Conservation (phyloP, 2,329 filamentous ascomycete species). For the Bertia moriformis region DNA sequence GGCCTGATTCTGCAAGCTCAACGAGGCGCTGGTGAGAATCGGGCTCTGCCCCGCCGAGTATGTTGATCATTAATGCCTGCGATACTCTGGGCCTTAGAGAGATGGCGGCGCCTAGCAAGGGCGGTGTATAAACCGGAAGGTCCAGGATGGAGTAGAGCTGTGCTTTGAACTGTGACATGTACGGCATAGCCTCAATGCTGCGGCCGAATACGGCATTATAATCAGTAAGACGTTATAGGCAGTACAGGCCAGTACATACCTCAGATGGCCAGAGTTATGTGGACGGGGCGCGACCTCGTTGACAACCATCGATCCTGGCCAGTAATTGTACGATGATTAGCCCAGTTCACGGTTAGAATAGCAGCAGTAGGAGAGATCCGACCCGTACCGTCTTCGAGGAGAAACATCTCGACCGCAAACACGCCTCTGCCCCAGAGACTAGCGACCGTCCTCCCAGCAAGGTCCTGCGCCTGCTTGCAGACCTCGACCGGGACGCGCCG, state of each 20-base stretch:
- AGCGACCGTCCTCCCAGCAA: conserved; percentile 66
- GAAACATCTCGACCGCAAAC: conserved; percentile 93
- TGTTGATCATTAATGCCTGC: conserved; percentile 66
- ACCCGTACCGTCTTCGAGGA: too few relatives aligned
- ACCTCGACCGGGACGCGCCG: conserved; percentile 49
- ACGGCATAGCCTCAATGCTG: conserved; percentile 78
- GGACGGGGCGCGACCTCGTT: conserved; percentile 76
- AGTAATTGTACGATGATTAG: conserved; percentile 12
- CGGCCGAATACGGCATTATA: too few relatives aligned
- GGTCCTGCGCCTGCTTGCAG: conserved; percentile 51
- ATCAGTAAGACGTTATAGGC: too few relatives aligned
- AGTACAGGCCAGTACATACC: too few relatives aligned
- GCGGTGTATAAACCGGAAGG: too few relatives aligned
- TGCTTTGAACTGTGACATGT: conserved; percentile 80
- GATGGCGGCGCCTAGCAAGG: too few relatives aligned
- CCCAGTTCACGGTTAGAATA: too few relatives aligned
- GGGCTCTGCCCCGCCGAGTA: conserved; percentile 54
- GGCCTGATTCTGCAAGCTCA: conserved; percentile 26
- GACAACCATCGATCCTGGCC: conserved; percentile 52
- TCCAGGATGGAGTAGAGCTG: conserved; percentile 75
- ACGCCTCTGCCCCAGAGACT: conserved; percentile 79
- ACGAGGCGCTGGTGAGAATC: conserved; percentile 44
- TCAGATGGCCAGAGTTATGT: conserved; percentile 91
- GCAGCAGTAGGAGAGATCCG: too few relatives aligned
- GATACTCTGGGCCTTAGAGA: too few relatives aligned